A percentile compares a stretch with the other conserved stretches of the same genome.
These are phyloP conservation scores for Lactuca sativa DNA, from an alignment of 129 eudicot genomes.

Conservation along the genomic window DNA sequence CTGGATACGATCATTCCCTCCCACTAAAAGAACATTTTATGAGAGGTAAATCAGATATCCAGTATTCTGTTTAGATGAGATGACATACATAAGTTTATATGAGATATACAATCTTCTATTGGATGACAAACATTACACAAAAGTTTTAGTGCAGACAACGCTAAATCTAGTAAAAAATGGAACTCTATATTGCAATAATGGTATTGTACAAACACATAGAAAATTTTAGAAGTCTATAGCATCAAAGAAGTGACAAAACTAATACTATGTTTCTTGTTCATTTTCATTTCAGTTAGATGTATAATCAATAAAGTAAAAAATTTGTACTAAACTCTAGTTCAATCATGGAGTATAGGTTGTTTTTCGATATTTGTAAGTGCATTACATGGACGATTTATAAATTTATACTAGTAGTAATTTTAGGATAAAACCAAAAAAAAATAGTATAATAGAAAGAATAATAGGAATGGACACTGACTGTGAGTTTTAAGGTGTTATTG, in stretches of 20 bases:
- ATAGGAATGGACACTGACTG: not conserved
- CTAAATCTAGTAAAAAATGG: not conserved
- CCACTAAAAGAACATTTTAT: too few species aligned
- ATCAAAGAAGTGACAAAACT: not conserved
- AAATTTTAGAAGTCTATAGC: too few species aligned
- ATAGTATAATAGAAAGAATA: not conserved
- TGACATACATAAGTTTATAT: too few species aligned
- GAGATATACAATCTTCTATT: too few species aligned
- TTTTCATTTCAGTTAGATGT: too few species aligned
- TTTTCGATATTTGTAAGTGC: not conserved
- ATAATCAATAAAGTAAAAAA: not conserved
- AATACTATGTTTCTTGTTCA: too few species aligned
- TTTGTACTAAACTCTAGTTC: not conserved
- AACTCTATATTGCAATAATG: too few species aligned
- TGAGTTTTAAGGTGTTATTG: constrained; percentile 11
- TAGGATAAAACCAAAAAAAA: not conserved
- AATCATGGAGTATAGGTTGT: not conserved
- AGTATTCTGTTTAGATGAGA: too few species aligned
- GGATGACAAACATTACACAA: too few species aligned
- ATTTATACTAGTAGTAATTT: not conserved
- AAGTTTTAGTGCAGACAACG: not conserved
- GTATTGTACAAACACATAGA: too few species aligned
- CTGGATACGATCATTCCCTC: not conserved
- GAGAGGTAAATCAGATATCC: not conserved
- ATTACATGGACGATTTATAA: not conserved